A percentile compares a stretch with the other conserved stretches of the same genome.
phyloP scores from a whole-genome alignment of 345 rosid genomes.

The Eucalyptus polyanthemos region DNA sequence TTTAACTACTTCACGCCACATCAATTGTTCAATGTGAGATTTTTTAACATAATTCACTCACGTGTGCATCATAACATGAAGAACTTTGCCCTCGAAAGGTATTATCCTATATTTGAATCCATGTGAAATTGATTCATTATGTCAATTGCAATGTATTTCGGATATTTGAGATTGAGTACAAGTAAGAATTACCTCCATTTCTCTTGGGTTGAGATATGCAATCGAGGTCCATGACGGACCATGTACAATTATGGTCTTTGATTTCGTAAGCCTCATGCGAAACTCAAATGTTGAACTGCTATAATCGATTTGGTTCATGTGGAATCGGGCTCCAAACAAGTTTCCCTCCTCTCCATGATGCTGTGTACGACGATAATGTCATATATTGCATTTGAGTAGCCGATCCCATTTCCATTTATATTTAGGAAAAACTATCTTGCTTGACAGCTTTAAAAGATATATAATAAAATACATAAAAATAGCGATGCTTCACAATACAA shows the following conservation, averaged over 20 bases:
- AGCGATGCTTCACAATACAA: not conserved
- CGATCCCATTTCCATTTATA: rapidly evolving
- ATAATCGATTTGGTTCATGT: not conserved
- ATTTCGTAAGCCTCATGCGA: not conserved
- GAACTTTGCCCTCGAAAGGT: rapidly evolving
- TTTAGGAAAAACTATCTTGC: not conserved
- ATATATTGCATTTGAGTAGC: not conserved
- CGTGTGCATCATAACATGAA: rapidly evolving
- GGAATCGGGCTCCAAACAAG: not conserved
- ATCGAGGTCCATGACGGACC: rapidly evolving
- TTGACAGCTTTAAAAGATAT: rapidly evolving
- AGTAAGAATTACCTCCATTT: rapidly evolving
- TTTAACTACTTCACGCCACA: rapidly evolving
- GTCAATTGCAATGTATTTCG: not conserved
- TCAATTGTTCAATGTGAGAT: no score
- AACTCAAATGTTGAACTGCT: not conserved
- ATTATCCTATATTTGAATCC: rapidly evolving
- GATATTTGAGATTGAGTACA: rapidly evolving
- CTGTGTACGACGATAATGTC: rapidly evolving
- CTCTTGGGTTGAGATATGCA: not conserved
- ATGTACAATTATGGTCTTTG: not conserved
- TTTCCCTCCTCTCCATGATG: not conserved
- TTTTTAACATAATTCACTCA: no score
- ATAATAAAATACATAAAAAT: not conserved
- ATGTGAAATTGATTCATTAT: not conserved